phyloP scores from a whole-genome alignment of 257 asterid genomes.

The Agastache rugosa region DNA sequence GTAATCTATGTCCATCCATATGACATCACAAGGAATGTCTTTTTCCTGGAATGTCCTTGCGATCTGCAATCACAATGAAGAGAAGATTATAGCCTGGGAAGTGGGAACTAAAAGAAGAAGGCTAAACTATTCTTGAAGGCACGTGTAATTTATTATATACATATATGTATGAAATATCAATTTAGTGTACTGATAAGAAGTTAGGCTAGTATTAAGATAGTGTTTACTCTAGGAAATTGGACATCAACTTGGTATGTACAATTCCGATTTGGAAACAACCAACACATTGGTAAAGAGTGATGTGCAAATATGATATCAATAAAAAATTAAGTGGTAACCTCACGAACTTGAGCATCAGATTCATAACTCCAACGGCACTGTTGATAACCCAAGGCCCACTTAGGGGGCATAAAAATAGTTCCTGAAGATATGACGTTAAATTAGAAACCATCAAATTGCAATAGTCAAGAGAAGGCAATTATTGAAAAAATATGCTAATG shows the following conservation, averaged over 20 bases:
- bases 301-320: conserved; percentile 14
- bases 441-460: conserved; percentile 31
- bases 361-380: conserved; percentile 94
- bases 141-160: background rate
- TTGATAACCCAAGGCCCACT: conserved; percentile 94
- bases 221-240: conserved; percentile 16
- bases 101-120: background rate
- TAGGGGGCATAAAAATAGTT: conserved; percentile 88
- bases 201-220: background rate
- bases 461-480: conserved; percentile 10
- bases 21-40: conserved; percentile 87
- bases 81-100: conserved; percentile 1
- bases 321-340: conserved; percentile 52
- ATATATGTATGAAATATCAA: background rate
- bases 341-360: conserved; percentile 80
- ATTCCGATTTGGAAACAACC: conserved; percentile 20
- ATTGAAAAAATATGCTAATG: background rate
- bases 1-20: conserved; percentile 98
- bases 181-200: background rate
- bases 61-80: conserved; percentile 56
- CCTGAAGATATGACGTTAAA: conserved; percentile 48
- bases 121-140: background rate
- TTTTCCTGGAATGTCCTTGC: conserved; percentile 83
- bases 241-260: background rate
- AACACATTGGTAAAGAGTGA: conserved; percentile 9